A percentile compares a stretch with the other conserved stretches of the same genome.
These are phyloP conservation scores for Polyporus tsugae DNA, from an alignment of 1,284 basidiomycete species.

Conservation along the genomic window DNA sequence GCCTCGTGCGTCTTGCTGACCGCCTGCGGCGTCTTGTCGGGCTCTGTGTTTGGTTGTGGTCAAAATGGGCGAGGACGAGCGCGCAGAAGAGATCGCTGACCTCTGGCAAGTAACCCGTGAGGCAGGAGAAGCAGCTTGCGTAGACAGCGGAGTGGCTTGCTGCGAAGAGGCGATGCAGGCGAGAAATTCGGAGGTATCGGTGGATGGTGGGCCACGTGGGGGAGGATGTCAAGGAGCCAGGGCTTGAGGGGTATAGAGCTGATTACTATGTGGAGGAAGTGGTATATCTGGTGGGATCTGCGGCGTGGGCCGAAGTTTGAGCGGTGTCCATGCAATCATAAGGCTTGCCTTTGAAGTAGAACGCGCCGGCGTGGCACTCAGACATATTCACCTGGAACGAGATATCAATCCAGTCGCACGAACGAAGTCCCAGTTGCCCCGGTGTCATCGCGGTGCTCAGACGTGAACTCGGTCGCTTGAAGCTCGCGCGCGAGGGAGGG, in stretches of 20 bases:
- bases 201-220: conserved; percentile 50
- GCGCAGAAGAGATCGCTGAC: conserved; percentile 98
- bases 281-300: conserved; percentile 66
- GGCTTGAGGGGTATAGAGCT: conserved; percentile 82
- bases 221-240: conserved; percentile 63
- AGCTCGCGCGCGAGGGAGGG: background rate
- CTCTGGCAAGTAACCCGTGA: conserved; percentile 94
- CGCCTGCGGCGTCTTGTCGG: conserved; percentile 57
- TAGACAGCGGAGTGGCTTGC: conserved; percentile 57
- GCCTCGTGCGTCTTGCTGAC: conserved; percentile 83
- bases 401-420: background rate
- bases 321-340: too few relatives aligned
- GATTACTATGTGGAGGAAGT: conserved; percentile 89
- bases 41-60: conserved; percentile 41
- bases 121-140: conserved; percentile 78
- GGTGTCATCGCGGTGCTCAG: background rate
- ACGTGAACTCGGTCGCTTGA: background rate
- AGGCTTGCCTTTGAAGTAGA: background rate
- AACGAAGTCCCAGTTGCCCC: too few relatives aligned
- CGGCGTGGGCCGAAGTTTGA: too few relatives aligned
- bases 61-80: conserved; percentile 86
- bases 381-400: background rate
- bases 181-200: conserved; percentile 58
- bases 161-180: conserved; percentile 79
- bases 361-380: background rate